phyloP scores from a whole-genome alignment of 1,139 yeast species.

The Yamadazyma oceani region DNA sequence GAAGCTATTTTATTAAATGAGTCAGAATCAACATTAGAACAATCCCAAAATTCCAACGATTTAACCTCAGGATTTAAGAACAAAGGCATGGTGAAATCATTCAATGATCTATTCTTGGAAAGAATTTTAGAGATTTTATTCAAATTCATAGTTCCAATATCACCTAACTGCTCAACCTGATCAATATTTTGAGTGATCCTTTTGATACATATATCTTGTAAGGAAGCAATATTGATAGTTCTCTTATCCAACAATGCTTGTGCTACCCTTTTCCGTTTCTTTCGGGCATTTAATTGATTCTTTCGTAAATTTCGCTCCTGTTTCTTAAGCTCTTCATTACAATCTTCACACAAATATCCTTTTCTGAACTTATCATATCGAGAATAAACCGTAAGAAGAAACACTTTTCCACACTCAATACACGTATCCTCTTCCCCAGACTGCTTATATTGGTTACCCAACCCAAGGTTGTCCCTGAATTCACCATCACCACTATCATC shows the following conservation, averaged over 20 bases:
- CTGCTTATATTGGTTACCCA: constrained; percentile 24
- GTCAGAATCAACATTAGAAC: constrained; percentile 72
- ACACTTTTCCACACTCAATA: constrained; percentile 56
- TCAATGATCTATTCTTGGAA: constrained; percentile 76
- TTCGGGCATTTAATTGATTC: constrained; percentile 63
- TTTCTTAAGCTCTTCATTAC: constrained; percentile 49
- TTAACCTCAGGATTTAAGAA: constrained; percentile 64
- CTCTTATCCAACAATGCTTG: constrained; percentile 77
- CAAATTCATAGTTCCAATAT: constrained; percentile 67
- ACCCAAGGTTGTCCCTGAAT: constrained; percentile 22
- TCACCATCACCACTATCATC: constrained; percentile 31
- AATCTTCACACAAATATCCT: constrained; percentile 67
- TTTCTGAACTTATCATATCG: constrained; percentile 46
- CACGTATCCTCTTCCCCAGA: constrained; percentile 56
- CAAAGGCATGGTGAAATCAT: constrained; percentile 66
- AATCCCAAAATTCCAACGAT: constrained; percentile 81
- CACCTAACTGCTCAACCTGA: constrained; percentile 76
- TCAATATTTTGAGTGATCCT: constrained; percentile 71
- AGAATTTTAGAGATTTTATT: constrained; percentile 70
- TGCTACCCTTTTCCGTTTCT: constrained; percentile 75
- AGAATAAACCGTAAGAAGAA: constrained; percentile 66
- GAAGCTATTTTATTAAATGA: constrained; percentile 72
- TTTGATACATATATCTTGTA: constrained; percentile 80
- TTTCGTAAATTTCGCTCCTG: constrained; percentile 46
- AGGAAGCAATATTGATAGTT: constrained; percentile 59